These are phyloP conservation scores for Colletotrichum melonis DNA, from an alignment of 2,329 filamentous ascomycete species.

Conservation along the genomic window DNA sequence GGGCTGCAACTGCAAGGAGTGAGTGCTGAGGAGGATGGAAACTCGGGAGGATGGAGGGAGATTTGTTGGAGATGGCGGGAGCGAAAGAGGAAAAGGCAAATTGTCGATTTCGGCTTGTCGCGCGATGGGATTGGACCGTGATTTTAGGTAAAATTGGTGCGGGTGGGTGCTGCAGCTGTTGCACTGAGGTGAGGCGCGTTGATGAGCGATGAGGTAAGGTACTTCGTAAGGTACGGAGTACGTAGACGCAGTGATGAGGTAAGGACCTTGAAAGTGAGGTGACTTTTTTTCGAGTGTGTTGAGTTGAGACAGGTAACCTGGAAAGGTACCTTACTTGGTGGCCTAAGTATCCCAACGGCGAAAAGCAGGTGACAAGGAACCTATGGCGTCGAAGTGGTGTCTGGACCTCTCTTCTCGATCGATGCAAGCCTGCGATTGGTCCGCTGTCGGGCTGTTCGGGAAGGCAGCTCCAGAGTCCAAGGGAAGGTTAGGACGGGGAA, in stretches of 20 bases:
- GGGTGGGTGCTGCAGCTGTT: constrained; percentile 13
- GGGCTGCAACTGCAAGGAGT: constrained; percentile 8
- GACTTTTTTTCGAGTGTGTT: neutral
- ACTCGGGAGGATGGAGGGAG: neutral
- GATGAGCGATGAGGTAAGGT: no score
- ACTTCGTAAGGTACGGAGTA: no score
- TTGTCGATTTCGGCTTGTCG: constrained; percentile 31
- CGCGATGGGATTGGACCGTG: constrained; percentile 34
- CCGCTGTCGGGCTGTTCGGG: constrained; percentile 4
- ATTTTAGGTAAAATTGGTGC: constrained; percentile 32
- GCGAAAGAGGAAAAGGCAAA: constrained; percentile 7
- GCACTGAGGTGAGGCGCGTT: neutral
- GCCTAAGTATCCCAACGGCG: neutral
- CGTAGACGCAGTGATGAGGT: neutral
- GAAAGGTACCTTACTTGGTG: no score
- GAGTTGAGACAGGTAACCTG: neutral
- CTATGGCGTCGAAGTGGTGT: neutral
- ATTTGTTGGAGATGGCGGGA: constrained; percentile 1
- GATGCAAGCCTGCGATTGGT: constrained; percentile 19
- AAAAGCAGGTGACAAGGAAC: neutral
- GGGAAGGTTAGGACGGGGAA: neutral
- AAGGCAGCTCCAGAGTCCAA: neutral
- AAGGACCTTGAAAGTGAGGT: neutral
- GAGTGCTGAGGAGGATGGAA: neutral
- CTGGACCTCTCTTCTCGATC: constrained; percentile 11